phyloP scores from a whole-genome alignment of 2,329 filamentous ascomycete genomes.

The Aureobasidium sp. region DNA sequence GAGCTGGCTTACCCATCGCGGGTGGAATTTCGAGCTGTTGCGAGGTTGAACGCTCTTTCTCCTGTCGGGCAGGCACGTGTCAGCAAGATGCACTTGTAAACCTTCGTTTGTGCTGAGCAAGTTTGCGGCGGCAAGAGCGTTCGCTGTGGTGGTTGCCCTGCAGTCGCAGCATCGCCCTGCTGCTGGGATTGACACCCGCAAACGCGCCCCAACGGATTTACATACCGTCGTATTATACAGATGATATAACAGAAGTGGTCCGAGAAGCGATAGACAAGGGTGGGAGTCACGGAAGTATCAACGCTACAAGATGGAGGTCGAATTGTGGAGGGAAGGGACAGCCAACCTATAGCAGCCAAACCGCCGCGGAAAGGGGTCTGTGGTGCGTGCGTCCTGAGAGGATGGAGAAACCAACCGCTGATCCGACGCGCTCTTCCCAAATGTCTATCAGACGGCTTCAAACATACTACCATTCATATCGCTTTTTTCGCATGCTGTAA shows the following conservation, averaged over 20 bases:
- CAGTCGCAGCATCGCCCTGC: not conserved
- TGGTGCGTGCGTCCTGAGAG: not conserved
- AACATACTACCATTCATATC: too few species aligned
- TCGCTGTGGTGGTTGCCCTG: not conserved
- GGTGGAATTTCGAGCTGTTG: not conserved
- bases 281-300: not conserved
- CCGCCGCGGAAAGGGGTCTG: constrained; percentile 13
- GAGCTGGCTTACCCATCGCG: constrained; percentile 15
- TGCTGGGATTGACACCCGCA: not conserved
- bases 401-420: constrained; percentile 10
- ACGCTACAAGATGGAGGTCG: constrained; percentile 6
- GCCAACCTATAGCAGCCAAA: not conserved
- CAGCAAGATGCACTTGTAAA: not conserved
- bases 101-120: constrained; percentile 5
- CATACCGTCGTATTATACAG: not conserved
- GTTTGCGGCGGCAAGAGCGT: constrained; percentile 9
- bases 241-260: not conserved
- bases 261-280: constrained; percentile 11
- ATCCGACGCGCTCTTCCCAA: not conserved
- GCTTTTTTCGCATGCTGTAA: not conserved
- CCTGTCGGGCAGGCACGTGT: constrained; percentile 6
- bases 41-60: constrained; percentile 10
- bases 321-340: constrained; percentile 13
- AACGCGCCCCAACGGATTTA: not conserved
- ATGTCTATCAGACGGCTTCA: not conserved